Conservation (phyloP, 176 grass and related monocot genomes). For the Areca catechu region DNA sequence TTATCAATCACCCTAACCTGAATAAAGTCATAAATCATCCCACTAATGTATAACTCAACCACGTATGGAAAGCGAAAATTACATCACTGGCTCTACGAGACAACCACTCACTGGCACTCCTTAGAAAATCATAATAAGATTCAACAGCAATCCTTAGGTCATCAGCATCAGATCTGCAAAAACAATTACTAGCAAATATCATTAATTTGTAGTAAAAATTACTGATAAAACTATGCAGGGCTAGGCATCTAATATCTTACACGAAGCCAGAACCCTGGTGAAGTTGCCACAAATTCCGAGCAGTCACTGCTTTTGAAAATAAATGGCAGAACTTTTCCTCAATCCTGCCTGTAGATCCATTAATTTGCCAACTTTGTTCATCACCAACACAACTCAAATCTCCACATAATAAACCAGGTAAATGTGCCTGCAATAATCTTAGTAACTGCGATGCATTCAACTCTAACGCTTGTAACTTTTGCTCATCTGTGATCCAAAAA, state of each 20-base stretch:
- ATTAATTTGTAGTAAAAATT: background rate
- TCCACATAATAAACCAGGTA: constrained; percentile 52
- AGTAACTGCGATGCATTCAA: constrained; percentile 85
- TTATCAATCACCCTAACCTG: no score
- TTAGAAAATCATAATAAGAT: constrained; percentile 58
- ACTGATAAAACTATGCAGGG: constrained; percentile 2
- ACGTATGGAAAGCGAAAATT: constrained; percentile 27
- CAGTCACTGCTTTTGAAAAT: constrained; percentile 55
- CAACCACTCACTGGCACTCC: constrained; percentile 89
- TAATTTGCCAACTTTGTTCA: constrained; percentile 10
- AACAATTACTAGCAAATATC: background rate
- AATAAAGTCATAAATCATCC: no score
- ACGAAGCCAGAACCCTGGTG: constrained; percentile 30
- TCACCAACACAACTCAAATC: constrained; percentile 30
- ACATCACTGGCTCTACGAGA: constrained; percentile 91
- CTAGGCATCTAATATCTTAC: constrained; percentile 25
- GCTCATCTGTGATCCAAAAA: constrained; percentile 44
- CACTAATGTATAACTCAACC: background rate
- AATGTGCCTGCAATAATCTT: constrained; percentile 69
- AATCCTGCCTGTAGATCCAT: constrained; percentile 15
- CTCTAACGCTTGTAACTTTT: constrained; percentile 60
- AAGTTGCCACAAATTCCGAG: constrained; percentile 34
- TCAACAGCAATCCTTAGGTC: constrained; percentile 33
- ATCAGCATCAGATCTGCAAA: constrained; percentile 34
- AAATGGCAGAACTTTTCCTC: constrained; percentile 48